Evolutionary conservation across 2,329 filamentous ascomycete genomes (phyloP), one percentile per base, ranked within the genome.

Genomic region (Penicillium sp.): DNA sequence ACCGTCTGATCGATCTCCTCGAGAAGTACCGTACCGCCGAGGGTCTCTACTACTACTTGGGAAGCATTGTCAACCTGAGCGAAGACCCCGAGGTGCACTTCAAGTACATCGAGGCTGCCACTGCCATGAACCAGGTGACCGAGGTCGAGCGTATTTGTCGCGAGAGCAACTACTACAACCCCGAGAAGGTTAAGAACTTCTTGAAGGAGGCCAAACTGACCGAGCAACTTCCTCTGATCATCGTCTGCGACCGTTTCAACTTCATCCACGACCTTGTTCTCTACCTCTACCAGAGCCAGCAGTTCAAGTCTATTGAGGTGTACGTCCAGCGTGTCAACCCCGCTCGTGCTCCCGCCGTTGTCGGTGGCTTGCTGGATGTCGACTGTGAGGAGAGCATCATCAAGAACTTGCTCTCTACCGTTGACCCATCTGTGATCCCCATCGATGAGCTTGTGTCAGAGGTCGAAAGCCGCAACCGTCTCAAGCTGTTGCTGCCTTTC

Each of bases 181-280:
- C 92, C 0, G 92, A 97, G 75, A 96, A 96, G 81, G 91, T 97
- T 54, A 97, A 97, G 83, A 99, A 99, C 80, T 99, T 97, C 84
- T 80, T 99, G 58, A 99, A 99, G 79, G 95, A 99, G 73, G 93
- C 94, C 50, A 89, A 88, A 62, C 81, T 99, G 42, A 87, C 88
- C 2, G 94, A 99, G 75, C 93, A 97, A 77, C 83, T 99, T 41
- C 94, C 94, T 41, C 81, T 99, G 50, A 99, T 99, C 77, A 97
- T 97, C 65, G 92, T 99, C 55, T 99, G 95, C 77, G 94, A 99
- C 72, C 90, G 93, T n/a, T 97, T 95, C 83, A 96, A 97, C 79
- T 96, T 99, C 69, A 91, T 97, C 40, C 94, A 99, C 70, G 94
- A 99, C 69, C 77, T 99, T 69, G 91, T 99, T 42, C 83, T 99